Evolutionary conservation across 768 basidiomycete genomes (phyloP), one percentile per base, ranked within the genome.

Genomic region (Mycena olivaceomarginata): DNA sequence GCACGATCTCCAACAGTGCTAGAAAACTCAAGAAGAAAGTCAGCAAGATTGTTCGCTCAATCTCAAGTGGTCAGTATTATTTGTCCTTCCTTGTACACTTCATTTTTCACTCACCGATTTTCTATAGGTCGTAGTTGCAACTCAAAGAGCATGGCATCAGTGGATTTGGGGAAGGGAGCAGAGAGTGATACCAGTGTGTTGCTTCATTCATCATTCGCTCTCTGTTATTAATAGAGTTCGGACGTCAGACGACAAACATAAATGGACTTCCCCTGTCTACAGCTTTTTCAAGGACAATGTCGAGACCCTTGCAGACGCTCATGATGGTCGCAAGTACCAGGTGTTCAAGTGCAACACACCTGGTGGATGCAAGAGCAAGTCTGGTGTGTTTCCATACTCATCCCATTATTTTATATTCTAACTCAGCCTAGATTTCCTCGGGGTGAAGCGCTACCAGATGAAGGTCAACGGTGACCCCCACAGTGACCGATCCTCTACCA

Each of bases 1-100:
- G 57, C 12, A 10, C 15, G 25, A 7, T 59, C 57, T 59, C 57
- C 25, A 59, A 59, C 25, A 25, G 57, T 10, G 57, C 57, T 31
- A 37, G 12, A 37, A 59, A 59, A 37, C 31, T 59, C 57, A 59
- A 59, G 25, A 59, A 59, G 57, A 59, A 59, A 59, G 57, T 59
- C 57, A 59, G 25, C 57, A 59, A 59, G 2, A 31, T 31, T 2
- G 31, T 31, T 31, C 31, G 3, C 31, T 56, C 53, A 13, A 56
- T 56, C 20, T 25, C 53, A 4, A 22, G 53, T 22, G 53, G 53
- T 56, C n/a, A 56, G 18, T 20, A 18, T 16, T 51, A 15, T 51
- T 15, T 7, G 16, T 53, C 51, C 51, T 53, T 20, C 13, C n/a
- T 53, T 20, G n/a, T 20, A 18, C 6, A 2, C 15, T 4, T 4